These are phyloP conservation scores for Teunomyces tritomae DNA, from an alignment of 805 yeast species.

Conservation along the genomic window DNA sequence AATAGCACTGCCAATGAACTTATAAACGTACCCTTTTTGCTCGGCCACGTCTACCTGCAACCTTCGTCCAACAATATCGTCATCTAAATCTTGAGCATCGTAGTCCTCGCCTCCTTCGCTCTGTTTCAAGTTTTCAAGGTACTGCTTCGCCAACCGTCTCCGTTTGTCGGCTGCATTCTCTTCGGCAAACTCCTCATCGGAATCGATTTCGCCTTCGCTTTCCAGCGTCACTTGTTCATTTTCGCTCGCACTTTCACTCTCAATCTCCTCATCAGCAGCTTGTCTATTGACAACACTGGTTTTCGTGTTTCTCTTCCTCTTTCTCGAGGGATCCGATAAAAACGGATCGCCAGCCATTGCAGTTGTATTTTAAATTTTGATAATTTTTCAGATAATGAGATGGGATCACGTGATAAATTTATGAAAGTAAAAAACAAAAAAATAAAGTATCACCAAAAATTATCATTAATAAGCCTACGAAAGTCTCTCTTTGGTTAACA, in stretches of 20 bases:
- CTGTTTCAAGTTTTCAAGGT: constrained; percentile 70
- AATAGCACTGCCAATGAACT: constrained; percentile 56
- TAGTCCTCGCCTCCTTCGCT: constrained; percentile 47
- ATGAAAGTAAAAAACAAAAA: not conserved
- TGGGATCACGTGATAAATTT: not conserved
- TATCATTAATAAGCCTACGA: not conserved
- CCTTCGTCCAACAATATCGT: constrained; percentile 78
- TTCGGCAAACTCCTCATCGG: constrained; percentile 68
- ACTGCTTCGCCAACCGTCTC: constrained; percentile 90
- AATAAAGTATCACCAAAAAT: not conserved
- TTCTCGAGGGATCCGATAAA: constrained; percentile 58
- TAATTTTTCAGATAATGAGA: constrained; percentile 8
- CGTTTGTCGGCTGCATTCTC: constrained; percentile 93
- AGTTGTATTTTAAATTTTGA: not conserved
- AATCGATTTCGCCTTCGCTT: constrained; percentile 45
- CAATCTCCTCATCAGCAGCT: constrained; percentile 45
- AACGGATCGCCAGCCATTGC: constrained; percentile 60
- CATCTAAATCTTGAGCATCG: constrained; percentile 89
- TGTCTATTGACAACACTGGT: constrained; percentile 14
- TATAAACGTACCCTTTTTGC: constrained; percentile 77
- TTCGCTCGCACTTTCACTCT: constrained; percentile 13
- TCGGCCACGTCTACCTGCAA: constrained; percentile 88
- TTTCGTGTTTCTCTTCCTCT: constrained; percentile 39
- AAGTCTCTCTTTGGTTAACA: too few species aligned
- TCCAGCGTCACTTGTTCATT: constrained; percentile 19